These are phyloP conservation scores for Nothophaeocryptopus gaeumannii DNA, from an alignment of 2,329 filamentous ascomycete species.

Conservation along the genomic window DNA sequence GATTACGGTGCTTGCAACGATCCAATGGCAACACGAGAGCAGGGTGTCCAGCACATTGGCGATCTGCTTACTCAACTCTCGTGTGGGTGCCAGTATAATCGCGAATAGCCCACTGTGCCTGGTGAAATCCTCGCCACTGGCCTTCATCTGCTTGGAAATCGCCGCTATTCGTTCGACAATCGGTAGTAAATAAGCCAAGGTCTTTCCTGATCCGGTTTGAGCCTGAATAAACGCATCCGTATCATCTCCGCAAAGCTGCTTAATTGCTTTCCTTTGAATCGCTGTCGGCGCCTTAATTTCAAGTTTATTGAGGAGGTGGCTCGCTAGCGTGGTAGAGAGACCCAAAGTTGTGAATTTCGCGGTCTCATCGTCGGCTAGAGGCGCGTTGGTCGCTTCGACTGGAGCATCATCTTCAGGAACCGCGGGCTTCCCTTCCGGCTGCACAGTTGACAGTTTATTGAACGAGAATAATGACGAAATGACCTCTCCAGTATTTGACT, in stretches of 20 bases:
- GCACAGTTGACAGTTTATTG: constrained; percentile 71
- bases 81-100: constrained; percentile 87
- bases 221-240: constrained; percentile 94
- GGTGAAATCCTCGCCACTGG: constrained; percentile 56
- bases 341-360: constrained; percentile 85
- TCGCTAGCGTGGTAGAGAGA: constrained; percentile 73
- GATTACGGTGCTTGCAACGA: constrained; percentile 83
- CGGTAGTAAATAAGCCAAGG: constrained; percentile 88
- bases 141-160: constrained; percentile 57
- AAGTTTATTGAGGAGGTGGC: constrained; percentile 81
- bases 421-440: constrained; percentile 39
- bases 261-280: constrained; percentile 87
- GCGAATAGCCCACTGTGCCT: constrained; percentile 89
- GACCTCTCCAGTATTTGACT: constrained; percentile 44
- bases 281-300: constrained; percentile 86
- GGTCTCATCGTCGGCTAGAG: constrained; percentile 70
- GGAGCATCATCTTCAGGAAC: constrained; percentile 44
- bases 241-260: constrained; percentile 74
- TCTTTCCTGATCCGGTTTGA: constrained; percentile 96
- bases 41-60: constrained; percentile 80
- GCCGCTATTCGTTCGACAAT: constrained; percentile 84
- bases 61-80: constrained; percentile 93
- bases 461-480: constrained; percentile 90
- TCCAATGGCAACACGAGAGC: constrained; percentile 85
- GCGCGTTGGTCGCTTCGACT: constrained; percentile 82